Base-by-base conservation (phyloP, 2,329 filamentous ascomycete genomes). In the Aspergillus viridinutans region DNA sequence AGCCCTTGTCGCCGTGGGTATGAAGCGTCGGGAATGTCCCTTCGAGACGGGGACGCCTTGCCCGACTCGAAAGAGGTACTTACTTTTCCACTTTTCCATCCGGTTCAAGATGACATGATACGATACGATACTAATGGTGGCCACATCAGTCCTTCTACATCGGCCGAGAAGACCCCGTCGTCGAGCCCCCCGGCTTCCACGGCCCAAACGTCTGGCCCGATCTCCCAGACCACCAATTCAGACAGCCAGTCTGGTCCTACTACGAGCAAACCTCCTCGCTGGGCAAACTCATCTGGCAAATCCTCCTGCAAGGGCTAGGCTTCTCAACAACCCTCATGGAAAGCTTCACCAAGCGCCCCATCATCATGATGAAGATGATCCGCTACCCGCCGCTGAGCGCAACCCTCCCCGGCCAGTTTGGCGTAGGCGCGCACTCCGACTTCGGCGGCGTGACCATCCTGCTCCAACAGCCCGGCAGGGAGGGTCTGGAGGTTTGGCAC, bases 331-430 rank as follows among this genome's bases (percentile, higher is more conserved):
- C 9, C 17, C 9, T 38, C 35, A 10, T 38, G 9, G 35, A 38
- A 10, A 10, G 9, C 9, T 38, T 38, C 35, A 38, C 35, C 35
- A 17, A 25, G 35, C 35, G 17, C 9, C 35, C 9, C 35, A 38
- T 10, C 35, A 38, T 10, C 17, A 17, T 38, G 35, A 38, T 38
- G 9, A 38, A 38, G 17, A 10, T 38, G 9, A 10, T 40, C 12
- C 49, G n/a, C 57, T 72, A 83, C 60, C 78, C 78, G 1, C 72
- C 78, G 0, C 75, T 75, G 62, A 8, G 72, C 21, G 62, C 62
- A 5, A 66, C 72, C n/a, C 63, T 67, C 45, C 67, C 32, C 20
- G 66, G 51, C 67, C 72, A 62, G 66, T 71, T 65, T 54, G 75
- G 60, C 56, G 53, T 62, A 38, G 66, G 66, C 38, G 62, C 60